phyloP scores from a whole-genome alignment of 345 rosid genomes.

The Gossypium rotundifolium region DNA sequence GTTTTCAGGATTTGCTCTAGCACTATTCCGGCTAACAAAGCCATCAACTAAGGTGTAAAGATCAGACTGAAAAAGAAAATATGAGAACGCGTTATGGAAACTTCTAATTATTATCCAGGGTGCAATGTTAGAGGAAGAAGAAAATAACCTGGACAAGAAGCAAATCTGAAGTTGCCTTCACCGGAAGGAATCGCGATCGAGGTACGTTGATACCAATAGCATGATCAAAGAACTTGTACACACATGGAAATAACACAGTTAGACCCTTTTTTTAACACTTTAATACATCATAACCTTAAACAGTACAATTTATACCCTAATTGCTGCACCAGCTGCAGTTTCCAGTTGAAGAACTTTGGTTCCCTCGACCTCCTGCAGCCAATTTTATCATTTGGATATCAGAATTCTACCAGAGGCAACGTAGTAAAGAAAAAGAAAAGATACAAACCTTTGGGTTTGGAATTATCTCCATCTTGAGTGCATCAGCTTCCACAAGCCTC shows the following conservation, averaged over 20 bases:
- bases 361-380: slow-evolving; percentile 85
- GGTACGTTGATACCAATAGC: slow-evolving; percentile 90
- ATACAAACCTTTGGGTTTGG: slow-evolving; percentile 78
- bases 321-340: slow-evolving; percentile 99
- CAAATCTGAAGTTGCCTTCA: slow-evolving; percentile 95
- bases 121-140: background rate
- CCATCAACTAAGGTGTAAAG: slow-evolving; percentile 80
- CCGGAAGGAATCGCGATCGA: slow-evolving; percentile 88
- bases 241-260: slow-evolving; percentile 1
- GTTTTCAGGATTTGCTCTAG: slow-evolving; percentile 73
- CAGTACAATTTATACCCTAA: slow-evolving; percentile 45
- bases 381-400: slow-evolving; percentile 4
- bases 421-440: background rate
- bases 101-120: background rate
- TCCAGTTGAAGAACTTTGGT: slow-evolving; percentile 95
- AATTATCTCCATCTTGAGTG: slow-evolving; percentile 94
- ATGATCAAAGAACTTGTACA: slow-evolving; percentile 66
- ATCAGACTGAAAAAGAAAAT: slow-evolving; percentile 57
- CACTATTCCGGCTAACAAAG: slow-evolving; percentile 57
- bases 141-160: slow-evolving; percentile 84
- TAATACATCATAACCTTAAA: background rate
- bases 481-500: slow-evolving; percentile 91
- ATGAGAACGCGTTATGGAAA: background rate
- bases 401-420: background rate
- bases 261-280: slow-evolving; percentile 11